A percentile compares a stretch with the other conserved stretches of the same genome.
Evolutionary conservation across 805 yeast genomes (phyloP).

Genomic region (Naumovozyma baii): DNA sequence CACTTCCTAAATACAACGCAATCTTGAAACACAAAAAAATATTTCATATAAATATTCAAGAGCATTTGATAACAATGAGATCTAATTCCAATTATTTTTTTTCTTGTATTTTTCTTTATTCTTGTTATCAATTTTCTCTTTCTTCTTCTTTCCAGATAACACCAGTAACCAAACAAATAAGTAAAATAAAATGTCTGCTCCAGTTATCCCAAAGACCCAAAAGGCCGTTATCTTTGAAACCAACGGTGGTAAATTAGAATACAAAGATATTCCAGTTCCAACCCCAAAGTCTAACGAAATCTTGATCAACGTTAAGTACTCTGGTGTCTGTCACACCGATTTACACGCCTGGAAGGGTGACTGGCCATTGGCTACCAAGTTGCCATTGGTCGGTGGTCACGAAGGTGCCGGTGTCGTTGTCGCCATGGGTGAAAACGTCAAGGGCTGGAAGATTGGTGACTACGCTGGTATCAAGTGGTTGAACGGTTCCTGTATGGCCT

Average conservation of each 20-base stretch:
- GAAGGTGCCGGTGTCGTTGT: constrained; percentile 69
- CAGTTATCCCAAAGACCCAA: constrained; percentile 37
- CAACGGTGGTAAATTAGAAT: constrained; percentile 36
- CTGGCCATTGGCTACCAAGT: constrained; percentile 51
- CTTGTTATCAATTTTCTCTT: background rate
- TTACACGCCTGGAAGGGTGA: constrained; percentile 69
- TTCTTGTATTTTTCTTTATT: background rate
- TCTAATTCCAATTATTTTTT: no score
- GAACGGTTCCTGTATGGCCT: constrained; percentile 54
- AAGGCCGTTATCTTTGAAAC: constrained; percentile 40
- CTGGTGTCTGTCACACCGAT: constrained; percentile 70
- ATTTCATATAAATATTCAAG: no score
- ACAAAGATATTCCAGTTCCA: constrained; percentile 49
- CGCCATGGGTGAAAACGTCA: constrained; percentile 49
- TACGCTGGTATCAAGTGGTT: constrained; percentile 62
- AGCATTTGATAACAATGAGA: no score
- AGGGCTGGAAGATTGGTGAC: constrained; percentile 54
- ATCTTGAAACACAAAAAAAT: no score
- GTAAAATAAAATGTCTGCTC: constrained; percentile 20
- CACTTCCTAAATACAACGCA: no score
- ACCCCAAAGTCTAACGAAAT: constrained; percentile 54
- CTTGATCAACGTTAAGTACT: constrained; percentile 56
- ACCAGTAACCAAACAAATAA: constrained; percentile 3
- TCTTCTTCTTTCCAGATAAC: background rate
- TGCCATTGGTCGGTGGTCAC: constrained; percentile 64